Percentiles rank a stretch among this genome's conserved stretches.
Conservation (phyloP, 2,329 filamentous ascomycete species). For the Cytospora mali region DNA sequence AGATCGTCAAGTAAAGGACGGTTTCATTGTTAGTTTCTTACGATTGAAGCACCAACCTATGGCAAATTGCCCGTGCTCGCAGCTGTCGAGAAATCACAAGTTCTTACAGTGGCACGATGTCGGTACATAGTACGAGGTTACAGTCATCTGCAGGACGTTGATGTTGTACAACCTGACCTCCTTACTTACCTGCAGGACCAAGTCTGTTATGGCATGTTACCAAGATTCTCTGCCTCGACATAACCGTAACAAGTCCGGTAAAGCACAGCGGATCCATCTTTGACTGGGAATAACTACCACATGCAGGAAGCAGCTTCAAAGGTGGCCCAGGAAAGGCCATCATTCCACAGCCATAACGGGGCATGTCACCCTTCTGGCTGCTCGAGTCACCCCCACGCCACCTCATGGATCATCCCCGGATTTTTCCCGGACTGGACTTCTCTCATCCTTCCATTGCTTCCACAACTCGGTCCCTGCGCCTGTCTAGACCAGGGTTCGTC, state of each 20-base stretch:
- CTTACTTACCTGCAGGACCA: conserved; percentile 21
- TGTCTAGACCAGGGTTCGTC: conserved; percentile 6
- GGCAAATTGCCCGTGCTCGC: not conserved
- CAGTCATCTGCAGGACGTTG: conserved; percentile 14
- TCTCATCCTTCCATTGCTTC: conserved; percentile 18
- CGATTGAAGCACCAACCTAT: not conserved
- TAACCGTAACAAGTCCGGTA: conserved; percentile 7
- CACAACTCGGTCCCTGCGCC: conserved; percentile 21
- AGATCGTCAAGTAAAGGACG: not conserved
- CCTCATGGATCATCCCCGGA: conserved; percentile 14
- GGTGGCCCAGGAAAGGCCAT: not conserved
- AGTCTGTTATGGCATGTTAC: conserved; percentile 6
- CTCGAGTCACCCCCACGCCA: conserved; percentile 1
- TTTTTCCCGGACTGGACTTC: conserved; percentile 19
- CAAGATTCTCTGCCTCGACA: conserved; percentile 18
- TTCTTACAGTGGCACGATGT: conserved; percentile 13
- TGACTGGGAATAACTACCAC: not conserved
- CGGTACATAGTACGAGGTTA: not conserved
- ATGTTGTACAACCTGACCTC: conserved; percentile 13
- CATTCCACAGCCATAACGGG: not conserved
- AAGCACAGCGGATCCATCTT: conserved; percentile 7
- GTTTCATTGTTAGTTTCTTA: not conserved
- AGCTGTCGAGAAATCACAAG: not conserved
- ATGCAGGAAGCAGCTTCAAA: not conserved
- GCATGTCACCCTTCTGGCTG: not conserved